Conservation (phyloP, 441 rosid genomes). For the Sinapis alba region DNA sequence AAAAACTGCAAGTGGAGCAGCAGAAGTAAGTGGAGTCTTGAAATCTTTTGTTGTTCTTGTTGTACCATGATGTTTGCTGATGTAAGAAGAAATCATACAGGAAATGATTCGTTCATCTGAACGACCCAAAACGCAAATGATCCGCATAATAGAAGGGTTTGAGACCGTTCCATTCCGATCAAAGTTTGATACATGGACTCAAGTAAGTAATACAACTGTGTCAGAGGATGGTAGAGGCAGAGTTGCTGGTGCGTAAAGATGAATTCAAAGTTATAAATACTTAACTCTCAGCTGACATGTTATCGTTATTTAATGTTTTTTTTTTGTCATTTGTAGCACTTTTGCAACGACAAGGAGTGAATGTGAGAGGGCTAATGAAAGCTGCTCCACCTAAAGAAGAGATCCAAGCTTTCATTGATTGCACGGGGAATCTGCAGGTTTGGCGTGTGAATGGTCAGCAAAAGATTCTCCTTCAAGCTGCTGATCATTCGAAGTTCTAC, state of each 20-base stretch:
- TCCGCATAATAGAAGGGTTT: slow-evolving; percentile 84
- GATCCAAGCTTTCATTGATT: slow-evolving; percentile 56
- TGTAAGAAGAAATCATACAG: slow-evolving; percentile 46
- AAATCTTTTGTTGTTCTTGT: slow-evolving; percentile 4
- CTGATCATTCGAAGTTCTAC: slow-evolving; percentile 74
- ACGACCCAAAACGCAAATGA: slow-evolving; percentile 68
- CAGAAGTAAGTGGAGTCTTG: slow-evolving; percentile 58
- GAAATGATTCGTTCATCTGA: slow-evolving; percentile 66
- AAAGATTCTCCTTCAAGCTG: slow-evolving; percentile 56
- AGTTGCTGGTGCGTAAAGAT: slow-evolving; percentile 80
- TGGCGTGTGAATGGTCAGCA: slow-evolving; percentile 74
- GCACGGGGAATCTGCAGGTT: slow-evolving; percentile 82
- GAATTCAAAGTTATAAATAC: slow-evolving; percentile 5
- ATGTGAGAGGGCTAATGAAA: slow-evolving; percentile 74
- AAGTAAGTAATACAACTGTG: slow-evolving; percentile 59
- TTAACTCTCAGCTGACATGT: not conserved
- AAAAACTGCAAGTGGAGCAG: slow-evolving; percentile 69
- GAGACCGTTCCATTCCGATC: slow-evolving; percentile 76
- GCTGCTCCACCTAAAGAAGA: slow-evolving; percentile 59
- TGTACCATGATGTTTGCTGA: slow-evolving; percentile 29
- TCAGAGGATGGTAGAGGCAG: slow-evolving; percentile 91
- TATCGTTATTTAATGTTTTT: not conserved
- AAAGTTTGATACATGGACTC: slow-evolving; percentile 77
- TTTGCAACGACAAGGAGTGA: slow-evolving; percentile 55
- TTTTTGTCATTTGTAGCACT: slow-evolving; percentile 33